phyloP scores from a whole-genome alignment of 1,284 basidiomycete genomes.

The Ganoderma multipileum region DNA sequence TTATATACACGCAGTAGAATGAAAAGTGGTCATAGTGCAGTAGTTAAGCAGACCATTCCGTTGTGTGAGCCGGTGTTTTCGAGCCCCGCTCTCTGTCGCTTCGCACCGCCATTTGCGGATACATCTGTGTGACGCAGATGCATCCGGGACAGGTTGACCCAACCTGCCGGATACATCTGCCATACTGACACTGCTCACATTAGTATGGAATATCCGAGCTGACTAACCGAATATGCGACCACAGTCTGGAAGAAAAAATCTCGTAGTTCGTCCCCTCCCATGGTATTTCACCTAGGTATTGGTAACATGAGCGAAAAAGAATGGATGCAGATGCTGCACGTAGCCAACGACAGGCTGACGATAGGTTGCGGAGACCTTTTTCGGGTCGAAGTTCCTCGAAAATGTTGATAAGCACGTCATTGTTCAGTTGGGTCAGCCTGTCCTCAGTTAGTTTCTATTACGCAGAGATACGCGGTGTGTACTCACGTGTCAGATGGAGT shows the following conservation, averaged over 20 bases:
- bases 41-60: too few relatives aligned
- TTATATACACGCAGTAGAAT: too few relatives aligned
- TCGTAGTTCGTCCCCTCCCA: not conserved
- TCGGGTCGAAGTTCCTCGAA: not conserved
- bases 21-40: too few relatives aligned
- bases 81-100: too few relatives aligned
- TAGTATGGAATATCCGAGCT: too few relatives aligned
- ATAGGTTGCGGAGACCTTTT: not conserved
- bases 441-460: not conserved
- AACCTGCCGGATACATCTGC: too few relatives aligned
- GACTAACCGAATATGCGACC: not conserved
- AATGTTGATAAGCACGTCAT: not conserved
- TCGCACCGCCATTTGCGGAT: too few relatives aligned
- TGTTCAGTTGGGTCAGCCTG: not conserved
- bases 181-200: too few relatives aligned
- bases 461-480: not conserved
- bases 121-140: too few relatives aligned
- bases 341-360: not conserved
- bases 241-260: not conserved
- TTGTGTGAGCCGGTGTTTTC: too few relatives aligned
- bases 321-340: not conserved
- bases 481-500: not conserved
- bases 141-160: too few relatives aligned
- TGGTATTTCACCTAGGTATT: not conserved
- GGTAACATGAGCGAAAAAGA: not conserved